A percentile compares a stretch with the other conserved stretches of the same genome.
Conservation (phyloP, 306 rosid genomes). For the Glycine soja region DNA sequence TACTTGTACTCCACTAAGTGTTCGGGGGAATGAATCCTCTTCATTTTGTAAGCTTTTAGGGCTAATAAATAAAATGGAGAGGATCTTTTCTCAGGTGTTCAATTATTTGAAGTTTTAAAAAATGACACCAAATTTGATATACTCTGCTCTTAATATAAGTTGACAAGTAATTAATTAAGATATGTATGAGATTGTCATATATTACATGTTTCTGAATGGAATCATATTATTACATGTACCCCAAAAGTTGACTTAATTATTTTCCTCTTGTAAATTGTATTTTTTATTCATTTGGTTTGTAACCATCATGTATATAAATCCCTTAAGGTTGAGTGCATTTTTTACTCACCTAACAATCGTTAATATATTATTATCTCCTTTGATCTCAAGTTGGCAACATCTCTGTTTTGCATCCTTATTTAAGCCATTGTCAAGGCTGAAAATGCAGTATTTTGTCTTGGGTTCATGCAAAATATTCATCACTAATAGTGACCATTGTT, state of each 20-base stretch:
- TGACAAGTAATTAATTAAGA: not conserved
- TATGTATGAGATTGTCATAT: not conserved
- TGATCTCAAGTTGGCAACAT: not conserved
- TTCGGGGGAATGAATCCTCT: too few species aligned
- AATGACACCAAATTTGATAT: too few species aligned
- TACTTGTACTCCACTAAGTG: too few species aligned
- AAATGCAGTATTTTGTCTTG: not conserved
- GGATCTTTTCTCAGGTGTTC: too few species aligned
- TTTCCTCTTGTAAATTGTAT: not conserved
- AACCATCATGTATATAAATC: not conserved
- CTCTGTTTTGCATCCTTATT: not conserved
- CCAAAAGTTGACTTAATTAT: not conserved
- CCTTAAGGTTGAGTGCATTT: not conserved
- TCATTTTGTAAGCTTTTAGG: too few species aligned
- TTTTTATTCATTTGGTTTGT: not conserved
- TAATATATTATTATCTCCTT: not conserved
- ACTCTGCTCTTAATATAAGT: too few species aligned
- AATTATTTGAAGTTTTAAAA: too few species aligned
- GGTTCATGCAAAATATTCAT: not conserved
- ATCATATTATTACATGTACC: not conserved
- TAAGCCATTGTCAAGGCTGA: not conserved
- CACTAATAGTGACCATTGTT: not conserved
- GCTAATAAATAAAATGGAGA: too few species aligned
- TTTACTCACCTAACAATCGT: not conserved
- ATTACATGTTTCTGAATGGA: too few species aligned